phyloP scores from a whole-genome alignment of 306 rosid species.

The Argentina anserina region DNA sequence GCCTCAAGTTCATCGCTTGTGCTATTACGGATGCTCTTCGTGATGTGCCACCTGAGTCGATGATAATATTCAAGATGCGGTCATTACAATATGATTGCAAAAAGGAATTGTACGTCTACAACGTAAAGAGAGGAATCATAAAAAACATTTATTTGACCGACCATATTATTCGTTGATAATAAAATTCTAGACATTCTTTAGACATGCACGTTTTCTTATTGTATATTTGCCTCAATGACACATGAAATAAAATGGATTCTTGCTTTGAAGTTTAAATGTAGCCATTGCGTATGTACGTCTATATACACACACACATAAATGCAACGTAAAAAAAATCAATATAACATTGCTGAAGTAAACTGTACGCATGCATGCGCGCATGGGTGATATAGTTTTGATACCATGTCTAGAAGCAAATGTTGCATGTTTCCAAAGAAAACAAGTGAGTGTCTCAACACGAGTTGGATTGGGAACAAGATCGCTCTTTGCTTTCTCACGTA shows the following conservation, averaged over 20 bases:
- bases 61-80: neutral
- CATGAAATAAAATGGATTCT: too few relatives aligned
- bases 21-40: conserved; percentile 23
- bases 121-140: neutral
- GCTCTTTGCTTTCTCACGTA: conserved; percentile 27
- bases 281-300: neutral
- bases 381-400: neutral
- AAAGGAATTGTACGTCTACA: neutral
- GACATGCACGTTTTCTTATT: neutral
- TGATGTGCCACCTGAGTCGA: neutral
- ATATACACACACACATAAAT: too few relatives aligned
- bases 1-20: conserved; percentile 44
- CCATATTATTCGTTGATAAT: too few relatives aligned
- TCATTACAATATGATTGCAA: neutral
- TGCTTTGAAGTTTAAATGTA: neutral
- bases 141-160: neutral
- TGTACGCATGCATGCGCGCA: too few relatives aligned
- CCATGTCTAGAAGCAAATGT: conserved; percentile 18
- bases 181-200: neutral
- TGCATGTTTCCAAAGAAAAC: conserved; percentile 48
- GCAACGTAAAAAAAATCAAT: neutral
- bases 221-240: too few relatives aligned
- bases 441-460: conserved; percentile 35
- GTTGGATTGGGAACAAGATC: conserved; percentile 22
- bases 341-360: neutral